Base-by-base conservation (phyloP, 257 asterid species). In the Rubia yunnanensis region DNA sequence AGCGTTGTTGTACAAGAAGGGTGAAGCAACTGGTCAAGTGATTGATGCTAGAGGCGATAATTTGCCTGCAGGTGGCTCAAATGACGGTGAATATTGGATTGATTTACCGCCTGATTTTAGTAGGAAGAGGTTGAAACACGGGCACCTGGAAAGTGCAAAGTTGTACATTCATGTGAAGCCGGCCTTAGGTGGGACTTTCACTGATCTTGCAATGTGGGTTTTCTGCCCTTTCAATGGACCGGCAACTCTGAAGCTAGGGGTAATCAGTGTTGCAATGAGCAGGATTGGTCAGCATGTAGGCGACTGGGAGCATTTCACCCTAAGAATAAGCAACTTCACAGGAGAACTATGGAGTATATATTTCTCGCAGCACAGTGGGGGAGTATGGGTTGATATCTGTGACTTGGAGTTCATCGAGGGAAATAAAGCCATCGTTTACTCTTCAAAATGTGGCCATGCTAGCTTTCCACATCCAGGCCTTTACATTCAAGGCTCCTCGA, bases 271-370 rank as follows among this genome's bases (percentile, higher is more conserved):
- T 54, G 28, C 83, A 46, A 83, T 92, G 60, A 67, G 81, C 48
- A 89, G 86, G 73, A 75, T 89, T 15, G 99, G 99, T 27, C 92
- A 79, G 77, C 99, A 92, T 73, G 92, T 89, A 22, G 95, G 97
- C 14, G 99, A 92, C 41, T 92, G 99, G 99, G 99, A 92, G 75
- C 99, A 92, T 69, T 85, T 87, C 74, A 89, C 99, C 46, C 89
- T 92, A 66, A 82, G 96, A 65, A 67, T 92, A n/a, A 84, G 90
- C 76, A 92, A 92, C 77, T 92, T 82, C 84, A 80, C 88, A 0
- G 97, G 97, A 28, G 99, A 89, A 82, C 89, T 92, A 13, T 84
- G 91, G 91, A 78, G 92, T 52, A 65, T 89, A 62, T 92, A 89
- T 75, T 92, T 86, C 73, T 92, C 99, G 1, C 99, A 92, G 79